Evolutionary conservation across 805 yeast genomes (phyloP), one percentile per base, ranked within the genome.

Genomic region (Yarrowia phangngaensis): DNA sequence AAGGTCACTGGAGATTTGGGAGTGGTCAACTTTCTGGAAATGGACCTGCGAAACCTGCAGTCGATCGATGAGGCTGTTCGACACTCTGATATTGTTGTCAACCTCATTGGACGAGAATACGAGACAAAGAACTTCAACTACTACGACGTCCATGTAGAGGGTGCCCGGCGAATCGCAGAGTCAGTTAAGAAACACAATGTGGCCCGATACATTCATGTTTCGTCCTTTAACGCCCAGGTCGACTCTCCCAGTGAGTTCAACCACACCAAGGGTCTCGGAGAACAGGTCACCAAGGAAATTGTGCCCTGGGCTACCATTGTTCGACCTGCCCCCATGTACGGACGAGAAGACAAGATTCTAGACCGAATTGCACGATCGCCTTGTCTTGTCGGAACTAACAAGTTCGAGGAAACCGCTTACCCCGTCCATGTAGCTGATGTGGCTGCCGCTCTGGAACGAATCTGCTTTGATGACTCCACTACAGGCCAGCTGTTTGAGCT

Each of bases 1-100:
- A 86, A 84, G 68, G 84, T 83, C 50, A 73, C 80, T 38, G 95
- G 95, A 35, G 95, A 86, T 65, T 75, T 85, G 56, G 95, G 95
- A 23, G 95, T 86, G 33, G 87, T 86, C 48, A 83, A 82, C 67
- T 81, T 79, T 64, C 78, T 84, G 55, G 95, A 86, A 66, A 78
- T 84, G 59, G 95, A 86, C 64, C 70, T 86, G 55, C 74, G 95
- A 65, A 86, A 86, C 69, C 56, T 83, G 58, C 69, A 80, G 60
- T 78, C 87, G 11, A 80, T 86, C 54, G 84, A 83, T 63, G 84
- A 83, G 56, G 70, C 85, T 8, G 86, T 86, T 32, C 79, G 81
- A 56, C 79, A 82, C 66, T 79, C 90, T 3, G 95, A 86, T 62
- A 82, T 86, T 51, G 95, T 86, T 7, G 80, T 72, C 70, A 86